Evolutionary conservation across 2,329 filamentous ascomycete species (phyloP).

Genomic region (Fusarium brachygibbosum): DNA sequence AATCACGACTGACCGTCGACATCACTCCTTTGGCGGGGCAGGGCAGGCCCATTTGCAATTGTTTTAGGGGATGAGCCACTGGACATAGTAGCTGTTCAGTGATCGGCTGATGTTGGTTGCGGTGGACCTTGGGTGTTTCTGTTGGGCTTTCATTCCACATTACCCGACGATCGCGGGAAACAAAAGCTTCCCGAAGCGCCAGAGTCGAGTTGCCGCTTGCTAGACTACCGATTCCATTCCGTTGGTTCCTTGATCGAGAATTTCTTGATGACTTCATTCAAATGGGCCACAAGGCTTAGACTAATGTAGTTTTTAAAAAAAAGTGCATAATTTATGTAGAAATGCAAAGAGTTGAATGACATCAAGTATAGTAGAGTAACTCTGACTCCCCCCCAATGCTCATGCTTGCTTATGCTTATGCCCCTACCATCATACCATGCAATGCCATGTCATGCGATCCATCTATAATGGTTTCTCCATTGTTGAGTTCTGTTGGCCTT

Average conservation of each 20-base stretch:
- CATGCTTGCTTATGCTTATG: slow-evolving; percentile 23
- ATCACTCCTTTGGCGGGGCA: slow-evolving; percentile 35
- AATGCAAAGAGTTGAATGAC: slow-evolving; percentile 17
- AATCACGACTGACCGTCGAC: slow-evolving; percentile 38
- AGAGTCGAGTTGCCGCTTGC: not conserved
- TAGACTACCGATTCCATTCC: slow-evolving; percentile 13
- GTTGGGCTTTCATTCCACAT: slow-evolving; percentile 35
- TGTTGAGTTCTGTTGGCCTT: slow-evolving; percentile 41
- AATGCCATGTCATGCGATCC: slow-evolving; percentile 23
- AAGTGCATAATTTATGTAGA: slow-evolving; percentile 13
- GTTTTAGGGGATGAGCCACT: slow-evolving; percentile 31
- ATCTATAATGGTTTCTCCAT: slow-evolving; percentile 16
- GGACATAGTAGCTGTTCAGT: slow-evolving; percentile 9
- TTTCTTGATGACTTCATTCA: slow-evolving; percentile 20
- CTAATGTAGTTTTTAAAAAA: too few relatives aligned
- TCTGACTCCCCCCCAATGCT: not conserved
- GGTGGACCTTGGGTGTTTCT: slow-evolving; percentile 16
- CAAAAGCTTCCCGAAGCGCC: not conserved
- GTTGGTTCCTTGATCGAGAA: slow-evolving; percentile 15
- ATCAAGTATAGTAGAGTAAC: slow-evolving; percentile 10
- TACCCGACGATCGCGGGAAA: slow-evolving; percentile 20
- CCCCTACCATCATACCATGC: slow-evolving; percentile 26
- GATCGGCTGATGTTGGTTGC: slow-evolving; percentile 22
- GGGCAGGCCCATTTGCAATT: slow-evolving; percentile 2
- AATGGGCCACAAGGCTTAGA: not conserved